phyloP scores from a whole-genome alignment of 2,329 filamentous ascomycete species.

The Pyrenophora graminea region DNA sequence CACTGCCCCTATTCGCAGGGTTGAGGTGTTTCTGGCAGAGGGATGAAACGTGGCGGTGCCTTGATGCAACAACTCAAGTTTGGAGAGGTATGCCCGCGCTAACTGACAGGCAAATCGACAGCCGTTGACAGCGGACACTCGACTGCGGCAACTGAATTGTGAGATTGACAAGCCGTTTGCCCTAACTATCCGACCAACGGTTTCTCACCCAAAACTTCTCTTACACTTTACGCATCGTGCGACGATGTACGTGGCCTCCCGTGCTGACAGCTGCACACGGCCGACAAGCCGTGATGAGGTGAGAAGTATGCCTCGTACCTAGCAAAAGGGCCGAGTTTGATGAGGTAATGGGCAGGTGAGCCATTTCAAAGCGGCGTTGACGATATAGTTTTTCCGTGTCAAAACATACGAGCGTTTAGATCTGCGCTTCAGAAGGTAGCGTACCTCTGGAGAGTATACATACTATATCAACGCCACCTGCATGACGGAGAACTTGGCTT shows the following conservation, averaged over 20 bases:
- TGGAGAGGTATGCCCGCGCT: constrained; percentile 13
- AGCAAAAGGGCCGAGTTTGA: too few relatives aligned
- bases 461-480: background rate
- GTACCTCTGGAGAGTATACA: too few relatives aligned
- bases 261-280: background rate
- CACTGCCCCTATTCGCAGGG: constrained; percentile 15
- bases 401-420: background rate
- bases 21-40: constrained; percentile 34
- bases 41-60: constrained; percentile 40
- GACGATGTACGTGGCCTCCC: background rate
- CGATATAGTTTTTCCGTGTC: background rate
- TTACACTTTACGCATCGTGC: constrained; percentile 4
- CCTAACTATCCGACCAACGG: constrained; percentile 1
- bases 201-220: constrained; percentile 3
- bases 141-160: constrained; percentile 14
- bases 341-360: too few relatives aligned
- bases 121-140: constrained; percentile 11
- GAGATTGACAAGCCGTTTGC: constrained; percentile 14
- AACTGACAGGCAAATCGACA: constrained; percentile 6
- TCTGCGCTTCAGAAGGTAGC: background rate
- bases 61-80: constrained; percentile 29
- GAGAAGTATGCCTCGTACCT: too few relatives aligned
- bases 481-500: background rate
- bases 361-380: background rate
- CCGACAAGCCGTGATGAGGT: too few relatives aligned